Evolutionary conservation across 768 basidiomycete species (phyloP).

Genomic region (Leccinum truebloodii): DNA sequence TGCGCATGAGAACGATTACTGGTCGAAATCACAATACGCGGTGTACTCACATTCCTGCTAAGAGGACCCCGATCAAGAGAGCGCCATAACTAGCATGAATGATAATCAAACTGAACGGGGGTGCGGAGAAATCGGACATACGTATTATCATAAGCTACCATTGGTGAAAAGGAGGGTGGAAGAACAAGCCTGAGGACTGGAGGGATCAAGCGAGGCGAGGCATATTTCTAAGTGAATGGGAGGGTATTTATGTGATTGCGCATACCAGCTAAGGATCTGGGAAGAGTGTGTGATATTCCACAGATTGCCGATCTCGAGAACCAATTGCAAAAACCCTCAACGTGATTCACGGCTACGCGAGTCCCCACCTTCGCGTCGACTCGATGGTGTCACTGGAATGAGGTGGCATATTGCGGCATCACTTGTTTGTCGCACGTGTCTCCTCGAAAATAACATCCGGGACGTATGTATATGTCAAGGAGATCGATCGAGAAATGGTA

Average conservation of each 20-base stretch:
- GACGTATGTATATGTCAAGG: neutral
- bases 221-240: neutral
- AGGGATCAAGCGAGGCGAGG: neutral
- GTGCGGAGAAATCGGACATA: conserved; percentile 18
- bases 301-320: neutral
- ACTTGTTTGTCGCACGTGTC: neutral
- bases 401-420: neutral
- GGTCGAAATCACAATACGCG: neutral
- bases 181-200: neutral
- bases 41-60: conserved; percentile 47
- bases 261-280: neutral
- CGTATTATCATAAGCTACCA: conserved; percentile 34
- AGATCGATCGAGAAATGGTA: neutral
- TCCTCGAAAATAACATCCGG: neutral
- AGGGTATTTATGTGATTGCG: conserved; percentile 8
- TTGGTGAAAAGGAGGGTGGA: neutral
- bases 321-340: neutral
- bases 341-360: neutral
- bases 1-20: conserved; percentile 2
- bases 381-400: neutral
- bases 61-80: conserved; percentile 49
- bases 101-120: neutral
- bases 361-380: neutral
- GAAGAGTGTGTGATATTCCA: neutral
- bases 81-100: conserved; percentile 45